Evolutionary conservation across 805 yeast species (phyloP), one percentile per base, ranked within the genome.

Genomic region (Nakazawaea wyomingensis): DNA sequence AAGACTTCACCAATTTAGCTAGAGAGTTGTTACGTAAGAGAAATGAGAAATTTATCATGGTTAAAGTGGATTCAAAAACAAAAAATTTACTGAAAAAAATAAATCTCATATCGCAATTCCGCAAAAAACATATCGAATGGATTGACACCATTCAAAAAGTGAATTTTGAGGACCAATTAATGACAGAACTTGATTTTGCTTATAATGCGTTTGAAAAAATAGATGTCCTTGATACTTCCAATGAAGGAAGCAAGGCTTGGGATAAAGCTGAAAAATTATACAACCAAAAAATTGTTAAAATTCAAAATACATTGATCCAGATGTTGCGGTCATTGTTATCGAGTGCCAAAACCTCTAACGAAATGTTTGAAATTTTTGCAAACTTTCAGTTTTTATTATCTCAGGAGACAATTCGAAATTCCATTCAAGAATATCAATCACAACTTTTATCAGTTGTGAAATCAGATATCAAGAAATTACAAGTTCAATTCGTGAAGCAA

Each of bases 1-100:
- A 82, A 53, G 85, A 79, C 43, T 77, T 82, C 62, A 74, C 80
- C 1, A 72, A 76, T 40, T 55, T 84, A 34, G 76, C 87, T 0
- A 72, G 97, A 44, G 96, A 90, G 47, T 60, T 85, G 3, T 66
- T 85, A 32, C 68, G 96, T 49, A 85, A 80, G 52, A 64, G 93
- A 34, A 77, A 79, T 7, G 91, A 85, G 43, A 80, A 78, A 46
- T 82, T 83, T 54, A 71, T 82, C 11, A 73, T 81, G 18, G 75
- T 87, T 17, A 76, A 80, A 45, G 67, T 88, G 8, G 65, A 65
- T n/a, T 70, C 78, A 7, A 62, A 71, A 2, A 57, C 74, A 1
- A 52, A 49, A 1, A 55, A 48, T 13, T 42, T 77, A 20, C 68
- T 64, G 45, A 72, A 71, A 1, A 61, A 79, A 24, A 40, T 82